Evolutionary conservation across 352 stramenopile species (phyloP).

Genomic region (Phytophthora sansomeana): DNA sequence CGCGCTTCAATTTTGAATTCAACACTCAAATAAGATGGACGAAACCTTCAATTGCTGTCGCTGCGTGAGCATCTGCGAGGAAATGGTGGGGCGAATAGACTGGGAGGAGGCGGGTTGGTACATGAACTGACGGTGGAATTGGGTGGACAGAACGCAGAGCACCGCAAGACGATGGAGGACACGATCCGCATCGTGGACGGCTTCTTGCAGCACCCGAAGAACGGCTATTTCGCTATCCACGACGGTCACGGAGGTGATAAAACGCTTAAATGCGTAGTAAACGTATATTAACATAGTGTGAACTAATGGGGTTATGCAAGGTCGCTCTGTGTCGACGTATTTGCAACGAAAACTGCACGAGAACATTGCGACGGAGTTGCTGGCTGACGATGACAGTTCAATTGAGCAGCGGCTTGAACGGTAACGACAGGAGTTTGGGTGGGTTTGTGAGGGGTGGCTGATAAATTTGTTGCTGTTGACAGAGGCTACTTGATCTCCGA

Average conservation of each 20-base stretch:
- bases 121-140: not conserved
- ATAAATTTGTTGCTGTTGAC: slow-evolving; percentile 7
- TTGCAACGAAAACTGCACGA: slow-evolving; percentile 74
- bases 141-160: slow-evolving; percentile 63
- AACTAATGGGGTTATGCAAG: slow-evolving; percentile 12
- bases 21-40: slow-evolving; percentile 15
- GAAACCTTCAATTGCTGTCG: slow-evolving; percentile 61
- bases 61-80: slow-evolving; percentile 76
- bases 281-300: not conserved
- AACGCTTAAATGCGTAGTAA: not conserved
- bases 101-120: not conserved
- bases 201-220: slow-evolving; percentile 56
- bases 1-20: slow-evolving; percentile 16
- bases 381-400: slow-evolving; percentile 46
- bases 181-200: slow-evolving; percentile 76
- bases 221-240: slow-evolving; percentile 84
- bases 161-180: slow-evolving; percentile 88
- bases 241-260: slow-evolving; percentile 77
- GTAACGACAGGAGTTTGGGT: slow-evolving; percentile 27
- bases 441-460: not conserved
- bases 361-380: slow-evolving; percentile 63
- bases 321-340: slow-evolving; percentile 72
- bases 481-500: slow-evolving; percentile 85
- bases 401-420: slow-evolving; percentile 69
- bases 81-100: slow-evolving; percentile 59